Base-by-base conservation (phyloP, 2,329 filamentous ascomycete species). In the Claviceps sp. region DNA sequence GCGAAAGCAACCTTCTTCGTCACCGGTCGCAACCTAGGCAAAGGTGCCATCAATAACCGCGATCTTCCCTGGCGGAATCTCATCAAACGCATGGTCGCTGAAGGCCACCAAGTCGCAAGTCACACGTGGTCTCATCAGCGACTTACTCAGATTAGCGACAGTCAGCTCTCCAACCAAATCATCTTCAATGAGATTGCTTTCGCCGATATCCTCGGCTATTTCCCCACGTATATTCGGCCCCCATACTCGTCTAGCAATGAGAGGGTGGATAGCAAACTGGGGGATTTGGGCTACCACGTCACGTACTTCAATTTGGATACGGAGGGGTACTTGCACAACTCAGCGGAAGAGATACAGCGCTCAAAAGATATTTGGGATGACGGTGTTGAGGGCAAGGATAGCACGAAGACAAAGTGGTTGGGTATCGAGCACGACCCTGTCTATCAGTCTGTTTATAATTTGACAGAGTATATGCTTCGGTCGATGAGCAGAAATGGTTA, bases 291-390 rank as follows among this genome's bases (percentile, higher is more conserved):
- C n/a, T 81, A 81, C 62, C 76, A 81, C 59, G 60, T 81, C 59
- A 71, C 72, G 30, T 79, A 80, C 65, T 81, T 79, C 58, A 75
- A 80, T 60, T 66, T 82, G 45, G 79, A 83, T 59, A 82, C 79
- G 3, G 72, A 78, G 52, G 79, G 81, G 52, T 82, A 80, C 60
- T 66, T 78, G 51, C 73, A 81, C 58, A 68, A 73, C 51, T 66
- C 65, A 16, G 68, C 75, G 5, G 65, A 72, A 38, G 68, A 67
- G 52, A 78, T 81, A 57, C 63, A 68, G 52, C 59, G 67, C 8
- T 73, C 70, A 52, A 70, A 77, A 55, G 59, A 61, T 4, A 67
- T 64, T 26, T 71, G 64, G 61, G 65, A 68, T 43, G 54, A 56
- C 1, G 60, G 61, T 16, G 65, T 70, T 40, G 75, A 72, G 55